Conservation (phyloP, 192 early-diverging fungal species). For the Rhizophagus sp. region DNA sequence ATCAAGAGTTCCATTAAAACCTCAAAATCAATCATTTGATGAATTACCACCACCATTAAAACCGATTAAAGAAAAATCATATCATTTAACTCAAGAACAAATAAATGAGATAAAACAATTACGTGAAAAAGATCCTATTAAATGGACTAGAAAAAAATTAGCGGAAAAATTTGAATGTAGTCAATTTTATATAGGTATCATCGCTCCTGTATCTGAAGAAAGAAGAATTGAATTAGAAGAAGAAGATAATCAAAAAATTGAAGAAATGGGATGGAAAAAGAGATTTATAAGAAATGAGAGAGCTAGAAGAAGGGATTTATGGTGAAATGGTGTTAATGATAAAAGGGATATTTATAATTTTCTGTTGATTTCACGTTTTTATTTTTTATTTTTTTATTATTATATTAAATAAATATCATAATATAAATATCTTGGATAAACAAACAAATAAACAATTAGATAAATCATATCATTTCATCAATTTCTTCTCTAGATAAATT, state of each 20-base stretch:
- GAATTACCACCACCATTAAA: constrained; percentile 24
- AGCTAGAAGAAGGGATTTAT: not conserved
- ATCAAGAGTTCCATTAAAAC: not conserved
- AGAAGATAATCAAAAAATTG: not conserved
- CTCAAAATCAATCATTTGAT: not conserved
- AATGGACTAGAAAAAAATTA: constrained; percentile 40
- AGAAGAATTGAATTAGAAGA: not conserved
- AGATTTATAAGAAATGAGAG: constrained; percentile 7
- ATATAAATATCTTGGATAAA: no score
- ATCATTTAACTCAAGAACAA: constrained; percentile 29
- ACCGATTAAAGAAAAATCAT: constrained; percentile 2
- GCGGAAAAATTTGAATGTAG: constrained; percentile 45
- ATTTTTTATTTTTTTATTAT: no score
- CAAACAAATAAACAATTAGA: no score
- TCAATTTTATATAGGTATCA: constrained; percentile 38
- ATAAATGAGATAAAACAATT: constrained; percentile 38
- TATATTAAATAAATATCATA: no score
- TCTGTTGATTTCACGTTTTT: no score
- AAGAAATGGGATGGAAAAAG: constrained; percentile 15
- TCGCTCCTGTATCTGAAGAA: constrained; percentile 31
- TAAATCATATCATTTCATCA: not conserved
- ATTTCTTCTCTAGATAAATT: not conserved
- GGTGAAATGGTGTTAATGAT: not conserved
- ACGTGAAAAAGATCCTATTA: constrained; percentile 36
- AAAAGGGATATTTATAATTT: no score